Conservation (phyloP, 106 monocot genomes). For the Ottelia alismoides region DNA sequence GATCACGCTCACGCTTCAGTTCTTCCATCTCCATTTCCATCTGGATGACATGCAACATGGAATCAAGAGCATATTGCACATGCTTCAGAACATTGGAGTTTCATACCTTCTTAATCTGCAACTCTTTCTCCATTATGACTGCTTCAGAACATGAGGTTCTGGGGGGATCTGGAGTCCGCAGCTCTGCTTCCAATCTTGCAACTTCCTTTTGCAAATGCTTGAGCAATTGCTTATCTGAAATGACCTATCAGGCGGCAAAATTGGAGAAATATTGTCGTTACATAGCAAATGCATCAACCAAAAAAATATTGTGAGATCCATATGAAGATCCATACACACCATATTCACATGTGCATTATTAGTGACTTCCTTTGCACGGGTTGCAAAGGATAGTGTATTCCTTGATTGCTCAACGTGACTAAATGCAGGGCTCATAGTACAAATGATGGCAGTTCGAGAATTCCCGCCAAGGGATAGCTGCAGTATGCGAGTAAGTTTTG, state of each 20-base stretch:
- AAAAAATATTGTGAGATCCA: no score
- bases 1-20: conserved; percentile 71
- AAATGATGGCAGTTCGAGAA: conserved; percentile 90
- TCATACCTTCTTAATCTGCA: conserved; percentile 69
- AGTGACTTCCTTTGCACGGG: conserved; percentile 82
- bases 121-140: conserved; percentile 65
- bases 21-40: conserved; percentile 93
- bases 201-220: conserved; percentile 84
- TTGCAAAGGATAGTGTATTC: conserved; percentile 92
- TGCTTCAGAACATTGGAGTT: no score
- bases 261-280: no score
- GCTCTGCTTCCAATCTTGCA: conserved; percentile 84
- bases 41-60: no score
- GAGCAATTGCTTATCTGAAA: conserved; percentile 90
- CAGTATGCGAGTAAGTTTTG: conserved; percentile 89
- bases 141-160: conserved; percentile 32
- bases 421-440: conserved; percentile 87
- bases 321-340: conserved; percentile 21
- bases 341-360: conserved; percentile 88
- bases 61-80: no score
- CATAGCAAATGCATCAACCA: no score
- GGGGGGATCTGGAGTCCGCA: conserved; percentile 59
- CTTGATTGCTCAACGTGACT: conserved; percentile 93
- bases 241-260: no score
- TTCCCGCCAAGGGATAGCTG: conserved; percentile 92